These are phyloP conservation scores for Diaporthe vaccinii DNA, from an alignment of 2,329 filamentous ascomycete species.

Conservation along the genomic window DNA sequence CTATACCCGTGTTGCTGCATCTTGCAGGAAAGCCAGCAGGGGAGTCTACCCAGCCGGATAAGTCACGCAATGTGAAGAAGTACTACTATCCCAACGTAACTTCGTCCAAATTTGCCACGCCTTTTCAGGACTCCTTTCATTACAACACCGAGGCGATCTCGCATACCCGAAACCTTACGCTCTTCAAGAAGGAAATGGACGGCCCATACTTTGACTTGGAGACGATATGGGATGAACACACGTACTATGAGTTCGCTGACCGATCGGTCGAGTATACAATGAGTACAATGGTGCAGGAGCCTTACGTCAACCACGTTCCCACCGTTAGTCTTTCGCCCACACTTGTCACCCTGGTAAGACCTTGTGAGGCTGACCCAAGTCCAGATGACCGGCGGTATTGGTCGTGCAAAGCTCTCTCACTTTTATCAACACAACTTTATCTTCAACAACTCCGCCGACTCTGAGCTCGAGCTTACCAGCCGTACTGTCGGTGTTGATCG, in stretches of 20 bases:
- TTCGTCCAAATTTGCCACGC: slow-evolving; percentile 37
- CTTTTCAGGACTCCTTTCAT: slow-evolving; percentile 43
- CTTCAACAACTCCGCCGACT: slow-evolving; percentile 78
- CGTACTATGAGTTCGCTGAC: slow-evolving; percentile 77
- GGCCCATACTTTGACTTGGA: slow-evolving; percentile 83
- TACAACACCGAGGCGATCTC: slow-evolving; percentile 56
- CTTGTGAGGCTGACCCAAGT: background rate
- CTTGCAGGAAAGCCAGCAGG: slow-evolving; percentile 34
- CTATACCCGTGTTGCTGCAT: slow-evolving; percentile 38
- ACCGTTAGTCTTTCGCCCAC: slow-evolving; percentile 61
- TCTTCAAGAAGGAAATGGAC: slow-evolving; percentile 72
- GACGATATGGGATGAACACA: slow-evolving; percentile 84
- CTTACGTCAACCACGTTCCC: slow-evolving; percentile 80
- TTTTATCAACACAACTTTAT: slow-evolving; percentile 85
- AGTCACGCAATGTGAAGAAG: slow-evolving; percentile 20
- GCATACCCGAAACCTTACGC: slow-evolving; percentile 75
- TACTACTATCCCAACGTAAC: slow-evolving; percentile 38
- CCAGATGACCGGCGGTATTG: slow-evolving; percentile 76
- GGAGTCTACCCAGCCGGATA: background rate
- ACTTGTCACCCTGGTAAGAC: background rate
- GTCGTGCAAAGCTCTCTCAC: slow-evolving; percentile 69
- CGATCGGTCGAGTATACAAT: slow-evolving; percentile 80
- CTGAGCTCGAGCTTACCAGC: slow-evolving; percentile 76
- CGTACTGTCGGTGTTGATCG: slow-evolving; percentile 80
- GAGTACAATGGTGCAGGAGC: slow-evolving; percentile 58